Conservation (phyloP, 169 alveolate species). For the Theileria luwenshuni region DNA sequence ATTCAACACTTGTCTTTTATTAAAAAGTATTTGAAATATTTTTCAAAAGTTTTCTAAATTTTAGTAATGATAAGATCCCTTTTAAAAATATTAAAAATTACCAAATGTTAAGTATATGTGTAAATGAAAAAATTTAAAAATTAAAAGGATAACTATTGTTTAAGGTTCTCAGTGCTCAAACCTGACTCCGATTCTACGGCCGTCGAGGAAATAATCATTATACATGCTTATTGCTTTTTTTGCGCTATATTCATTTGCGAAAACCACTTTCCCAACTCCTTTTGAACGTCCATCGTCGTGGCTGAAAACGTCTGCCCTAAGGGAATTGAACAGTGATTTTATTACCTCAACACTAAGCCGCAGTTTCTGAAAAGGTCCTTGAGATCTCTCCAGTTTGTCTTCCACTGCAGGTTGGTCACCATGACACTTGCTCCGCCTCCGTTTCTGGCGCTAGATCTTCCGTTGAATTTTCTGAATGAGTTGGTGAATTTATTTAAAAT, state of each 20-base stretch:
- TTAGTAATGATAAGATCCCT: neutral
- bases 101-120: neutral
- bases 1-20: neutral
- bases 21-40: conserved; percentile 7
- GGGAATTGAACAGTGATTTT: neutral
- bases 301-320: conserved; percentile 65
- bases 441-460: conserved; percentile 13
- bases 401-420: conserved; percentile 71
- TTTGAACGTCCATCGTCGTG: conserved; percentile 66
- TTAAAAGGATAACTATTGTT: neutral
- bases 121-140: neutral
- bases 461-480: neutral
- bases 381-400: conserved; percentile 72
- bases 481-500: neutral
- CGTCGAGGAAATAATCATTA: conserved; percentile 61
- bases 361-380: conserved; percentile 76
- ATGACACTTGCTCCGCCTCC: conserved; percentile 57
- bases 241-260: conserved; percentile 56
- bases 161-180: conserved; percentile 17
- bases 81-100: neutral
- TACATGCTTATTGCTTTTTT: conserved; percentile 44
- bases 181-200: conserved; percentile 56
- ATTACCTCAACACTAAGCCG: conserved; percentile 74
- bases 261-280: conserved; percentile 63
- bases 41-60: neutral